phyloP scores from a whole-genome alignment of 768 basidiomycete species.

The Trametes cubensis region DNA sequence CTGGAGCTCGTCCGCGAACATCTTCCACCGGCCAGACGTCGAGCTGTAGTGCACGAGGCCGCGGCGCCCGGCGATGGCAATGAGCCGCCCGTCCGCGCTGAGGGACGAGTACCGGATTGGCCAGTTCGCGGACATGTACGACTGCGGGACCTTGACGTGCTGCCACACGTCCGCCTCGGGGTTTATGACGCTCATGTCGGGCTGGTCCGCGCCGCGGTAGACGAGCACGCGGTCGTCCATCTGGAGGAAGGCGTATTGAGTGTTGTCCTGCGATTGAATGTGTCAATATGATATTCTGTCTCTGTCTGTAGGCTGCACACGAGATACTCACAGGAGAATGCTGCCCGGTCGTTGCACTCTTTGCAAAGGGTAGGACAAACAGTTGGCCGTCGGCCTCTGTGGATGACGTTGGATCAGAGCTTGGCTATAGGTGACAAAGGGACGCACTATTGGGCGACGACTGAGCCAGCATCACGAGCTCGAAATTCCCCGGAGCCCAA shows the following conservation, averaged over 20 bases:
- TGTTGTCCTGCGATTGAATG: slow-evolving; percentile 71
- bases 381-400: slow-evolving; percentile 69
- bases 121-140: slow-evolving; percentile 91
- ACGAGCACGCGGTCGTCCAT: slow-evolving; percentile 93
- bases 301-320: too few relatives aligned
- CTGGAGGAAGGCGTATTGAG: slow-evolving; percentile 92
- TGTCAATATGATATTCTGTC: not conserved
- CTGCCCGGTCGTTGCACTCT: slow-evolving; percentile 90
- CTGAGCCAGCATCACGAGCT: slow-evolving; percentile 75
- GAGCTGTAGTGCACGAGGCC: slow-evolving; percentile 95
- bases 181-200: slow-evolving; percentile 97
- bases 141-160: slow-evolving; percentile 88
- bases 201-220: slow-evolving; percentile 95
- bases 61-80: slow-evolving; percentile 89
- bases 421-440: not conserved
- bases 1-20: slow-evolving; percentile 78
- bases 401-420: not conserved
- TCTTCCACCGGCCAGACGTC: slow-evolving; percentile 93
- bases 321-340: slow-evolving; percentile 75
- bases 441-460: slow-evolving; percentile 53
- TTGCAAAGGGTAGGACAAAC: slow-evolving; percentile 89
- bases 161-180: slow-evolving; percentile 99
- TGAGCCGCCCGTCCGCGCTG: slow-evolving; percentile 85
- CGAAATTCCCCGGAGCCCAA: slow-evolving; percentile 92
- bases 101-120: slow-evolving; percentile 91